phyloP scores from a whole-genome alignment of 805 yeast genomes.

The Naumovozyma dairenensis region DNA sequence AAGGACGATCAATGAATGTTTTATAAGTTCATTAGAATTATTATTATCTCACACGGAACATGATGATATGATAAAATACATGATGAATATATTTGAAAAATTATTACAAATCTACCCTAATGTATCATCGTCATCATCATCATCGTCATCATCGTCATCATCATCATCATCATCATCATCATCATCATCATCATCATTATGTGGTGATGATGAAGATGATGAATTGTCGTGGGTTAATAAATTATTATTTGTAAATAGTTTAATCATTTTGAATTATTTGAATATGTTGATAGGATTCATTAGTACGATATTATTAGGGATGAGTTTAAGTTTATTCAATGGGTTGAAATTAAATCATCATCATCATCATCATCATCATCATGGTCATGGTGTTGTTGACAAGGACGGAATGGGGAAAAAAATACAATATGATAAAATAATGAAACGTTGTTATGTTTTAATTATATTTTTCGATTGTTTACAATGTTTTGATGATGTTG shows the following conservation, averaged over 20 bases:
- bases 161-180: background rate
- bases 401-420: conserved; percentile 11
- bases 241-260: conserved; percentile 22
- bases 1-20: conserved; percentile 17
- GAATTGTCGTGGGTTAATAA: background rate
- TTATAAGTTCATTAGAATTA: background rate
- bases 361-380: too few relatives aligned
- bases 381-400: too few relatives aligned
- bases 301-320: conserved; percentile 44
- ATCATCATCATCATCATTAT: background rate
- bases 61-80: background rate
- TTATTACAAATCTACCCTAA: background rate
- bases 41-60: background rate
- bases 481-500: too few relatives aligned
- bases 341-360: conserved; percentile 44
- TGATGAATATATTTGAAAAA: background rate
- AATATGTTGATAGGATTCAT: conserved; percentile 47
- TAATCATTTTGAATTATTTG: conserved; percentile 40
- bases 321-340: conserved; percentile 41
- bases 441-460: conserved; percentile 36
- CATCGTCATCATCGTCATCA: background rate
- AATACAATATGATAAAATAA: conserved; percentile 20
- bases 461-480: conserved; percentile 38
- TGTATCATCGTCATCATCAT: background rate
- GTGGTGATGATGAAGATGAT: background rate